phyloP scores from a whole-genome alignment of 768 basidiomycete genomes.

The Termitomyces sp. region DNA sequence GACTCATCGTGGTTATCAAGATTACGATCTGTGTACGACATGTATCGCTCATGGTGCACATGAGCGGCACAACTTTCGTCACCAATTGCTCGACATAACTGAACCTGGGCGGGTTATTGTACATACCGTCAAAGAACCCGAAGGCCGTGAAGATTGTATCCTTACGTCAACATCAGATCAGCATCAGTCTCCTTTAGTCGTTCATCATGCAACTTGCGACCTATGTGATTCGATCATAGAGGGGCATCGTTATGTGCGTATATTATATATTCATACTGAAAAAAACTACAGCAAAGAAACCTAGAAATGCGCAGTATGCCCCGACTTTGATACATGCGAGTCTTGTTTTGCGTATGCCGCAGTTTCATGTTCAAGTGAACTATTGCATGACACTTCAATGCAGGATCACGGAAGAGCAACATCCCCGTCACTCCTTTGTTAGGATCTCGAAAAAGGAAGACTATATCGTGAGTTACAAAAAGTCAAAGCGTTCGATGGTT shows the following conservation, averaged over 20 bases:
- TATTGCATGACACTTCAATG: not conserved
- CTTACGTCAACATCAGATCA: not conserved
- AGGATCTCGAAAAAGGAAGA: slow-evolving; percentile 49
- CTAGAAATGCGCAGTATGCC: slow-evolving; percentile 76
- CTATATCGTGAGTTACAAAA: slow-evolving; percentile 43
- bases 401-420: slow-evolving; percentile 66
- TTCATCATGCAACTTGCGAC: slow-evolving; percentile 69
- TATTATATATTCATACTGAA: not conserved
- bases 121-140: slow-evolving; percentile 48
- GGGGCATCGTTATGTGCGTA: slow-evolving; percentile 68
- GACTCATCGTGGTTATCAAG: slow-evolving; percentile 24
- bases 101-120: slow-evolving; percentile 62
- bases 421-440: slow-evolving; percentile 73
- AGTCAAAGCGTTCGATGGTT: not conserved
- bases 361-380: not conserved
- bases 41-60: slow-evolving; percentile 47
- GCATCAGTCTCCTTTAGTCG: slow-evolving; percentile 19
- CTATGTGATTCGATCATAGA: slow-evolving; percentile 67
- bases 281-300: not conserved
- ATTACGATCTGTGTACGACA: slow-evolving; percentile 65
- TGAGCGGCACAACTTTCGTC: slow-evolving; percentile 54
- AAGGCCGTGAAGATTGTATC: slow-evolving; percentile 21
- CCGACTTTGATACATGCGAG: slow-evolving; percentile 78
- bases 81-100: slow-evolving; percentile 66
- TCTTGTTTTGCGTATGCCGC: slow-evolving; percentile 55